Evolutionary conservation across 2,329 filamentous ascomycete genomes (phyloP).

Genomic region (Fusarium nisikadoi): DNA sequence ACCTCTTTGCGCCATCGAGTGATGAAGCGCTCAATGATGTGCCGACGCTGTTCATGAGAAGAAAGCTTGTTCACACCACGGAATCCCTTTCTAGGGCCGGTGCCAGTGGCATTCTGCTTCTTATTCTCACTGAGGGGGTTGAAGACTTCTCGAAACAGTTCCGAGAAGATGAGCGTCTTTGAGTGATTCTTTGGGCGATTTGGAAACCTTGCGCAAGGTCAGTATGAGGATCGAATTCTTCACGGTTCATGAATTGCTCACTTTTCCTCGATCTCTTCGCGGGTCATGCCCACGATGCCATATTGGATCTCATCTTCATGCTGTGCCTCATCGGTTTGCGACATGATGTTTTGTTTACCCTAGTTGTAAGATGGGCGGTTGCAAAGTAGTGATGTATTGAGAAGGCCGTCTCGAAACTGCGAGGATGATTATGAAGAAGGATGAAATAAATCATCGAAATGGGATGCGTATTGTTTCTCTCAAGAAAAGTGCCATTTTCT

Average conservation of each 20-base stretch:
- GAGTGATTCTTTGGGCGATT: conserved; percentile 84
- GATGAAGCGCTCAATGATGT: conserved; percentile 89
- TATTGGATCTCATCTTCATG: conserved; percentile 66
- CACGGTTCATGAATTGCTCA: conserved; percentile 26
- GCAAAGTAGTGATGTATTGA: background rate
- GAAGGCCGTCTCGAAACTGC: background rate
- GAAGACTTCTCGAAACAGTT: conserved; percentile 81
- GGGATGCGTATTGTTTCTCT: background rate
- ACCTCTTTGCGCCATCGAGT: conserved; percentile 87
- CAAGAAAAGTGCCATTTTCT: background rate
- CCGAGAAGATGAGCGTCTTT: conserved; percentile 83
- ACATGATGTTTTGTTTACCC: conserved; percentile 6
- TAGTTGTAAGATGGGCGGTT: conserved; percentile 14
- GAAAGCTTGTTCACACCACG: conserved; percentile 68
- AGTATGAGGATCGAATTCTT: conserved; percentile 2
- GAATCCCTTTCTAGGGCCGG: conserved; percentile 67
- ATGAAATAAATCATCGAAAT: background rate
- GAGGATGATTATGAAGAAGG: background rate
- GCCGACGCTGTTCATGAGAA: conserved; percentile 80
- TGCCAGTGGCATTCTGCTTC: conserved; percentile 73
- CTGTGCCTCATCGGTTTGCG: conserved; percentile 51
- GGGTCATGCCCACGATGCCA: conserved; percentile 50
- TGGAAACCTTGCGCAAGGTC: conserved; percentile 72
- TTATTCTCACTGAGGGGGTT: conserved; percentile 82
- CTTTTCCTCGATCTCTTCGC: conserved; percentile 59